Percentiles rank a stretch among this genome's conserved stretches.
phyloP scores from a whole-genome alignment of 2,329 filamentous ascomycete species.

The Tricladium varicosporioides region DNA sequence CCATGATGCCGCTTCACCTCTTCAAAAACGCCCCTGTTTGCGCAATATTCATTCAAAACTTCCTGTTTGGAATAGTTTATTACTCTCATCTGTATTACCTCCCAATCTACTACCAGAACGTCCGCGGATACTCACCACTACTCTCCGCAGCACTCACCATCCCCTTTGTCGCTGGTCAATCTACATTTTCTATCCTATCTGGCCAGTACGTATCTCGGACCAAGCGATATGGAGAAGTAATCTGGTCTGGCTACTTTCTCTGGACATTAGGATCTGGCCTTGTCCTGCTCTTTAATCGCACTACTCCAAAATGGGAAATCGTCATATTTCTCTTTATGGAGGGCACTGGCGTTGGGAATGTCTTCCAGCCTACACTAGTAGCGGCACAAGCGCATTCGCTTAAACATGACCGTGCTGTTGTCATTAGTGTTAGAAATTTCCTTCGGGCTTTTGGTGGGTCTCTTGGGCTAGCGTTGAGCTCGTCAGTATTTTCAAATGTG shows the following conservation, averaged over 20 bases:
- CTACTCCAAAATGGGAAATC: constrained; percentile 47
- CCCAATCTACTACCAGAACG: constrained; percentile 61
- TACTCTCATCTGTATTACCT: constrained; percentile 58
- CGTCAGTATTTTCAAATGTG: constrained; percentile 45
- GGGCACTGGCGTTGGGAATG: constrained; percentile 51
- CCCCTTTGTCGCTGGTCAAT: constrained; percentile 48
- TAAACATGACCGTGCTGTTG: constrained; percentile 57
- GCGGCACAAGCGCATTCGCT: constrained; percentile 57
- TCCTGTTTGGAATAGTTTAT: constrained; percentile 59
- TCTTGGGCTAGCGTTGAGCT: constrained; percentile 55
- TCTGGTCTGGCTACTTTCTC: constrained; percentile 41
- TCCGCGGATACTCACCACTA: constrained; percentile 32
- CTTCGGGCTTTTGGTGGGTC: constrained; percentile 58
- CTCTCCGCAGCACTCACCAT: constrained; percentile 52
- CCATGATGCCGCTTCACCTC: constrained; percentile 57
- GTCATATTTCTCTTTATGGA: constrained; percentile 49
- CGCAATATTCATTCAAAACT: constrained; percentile 55
- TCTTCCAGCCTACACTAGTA: constrained; percentile 49
- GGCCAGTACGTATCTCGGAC: constrained; percentile 57
- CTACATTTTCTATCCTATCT: constrained; percentile 44
- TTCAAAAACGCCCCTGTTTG: constrained; percentile 53
- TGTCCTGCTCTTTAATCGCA: constrained; percentile 46
- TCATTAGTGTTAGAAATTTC: constrained; percentile 63
- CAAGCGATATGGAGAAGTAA: constrained; percentile 58
- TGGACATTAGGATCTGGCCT: constrained; percentile 52